Conservation (phyloP, 2,329 filamentous ascomycete genomes). For the Didymella pinodella region DNA sequence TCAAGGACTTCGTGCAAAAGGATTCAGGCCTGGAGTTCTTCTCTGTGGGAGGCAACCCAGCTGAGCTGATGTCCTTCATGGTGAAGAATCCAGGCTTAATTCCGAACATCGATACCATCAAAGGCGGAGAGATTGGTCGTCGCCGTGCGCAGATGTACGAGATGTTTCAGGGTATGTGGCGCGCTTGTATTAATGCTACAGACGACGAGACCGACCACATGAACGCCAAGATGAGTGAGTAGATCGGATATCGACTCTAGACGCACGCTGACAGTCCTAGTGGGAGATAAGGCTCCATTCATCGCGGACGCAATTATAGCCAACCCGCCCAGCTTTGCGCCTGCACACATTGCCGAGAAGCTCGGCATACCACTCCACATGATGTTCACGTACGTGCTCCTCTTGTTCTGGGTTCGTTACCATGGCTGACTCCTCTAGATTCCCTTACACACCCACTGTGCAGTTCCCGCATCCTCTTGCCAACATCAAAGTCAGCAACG, state of each 20-base stretch:
- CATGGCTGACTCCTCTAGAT: constrained; percentile 51
- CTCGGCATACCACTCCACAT: constrained; percentile 78
- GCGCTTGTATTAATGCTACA: constrained; percentile 76
- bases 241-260: no score
- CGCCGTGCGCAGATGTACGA: constrained; percentile 75
- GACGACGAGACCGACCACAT: constrained; percentile 70
- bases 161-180: constrained; percentile 86
- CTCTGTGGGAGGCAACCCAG: constrained; percentile 78
- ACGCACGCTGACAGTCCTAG: constrained; percentile 30
- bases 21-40: constrained; percentile 81
- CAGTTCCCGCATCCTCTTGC: constrained; percentile 80
- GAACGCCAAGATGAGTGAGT: constrained; percentile 65
- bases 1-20: constrained; percentile 76
- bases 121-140: constrained; percentile 74
- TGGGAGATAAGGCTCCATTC: constrained; percentile 73
- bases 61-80: constrained; percentile 88
- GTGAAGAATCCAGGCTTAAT: constrained; percentile 83
- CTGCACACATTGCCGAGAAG: constrained; percentile 78
- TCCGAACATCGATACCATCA: constrained; percentile 75
- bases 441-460: constrained; percentile 78
- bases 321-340: constrained; percentile 80
- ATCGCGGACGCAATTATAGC: constrained; percentile 84
- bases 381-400: constrained; percentile 80
- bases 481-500: constrained; percentile 75
- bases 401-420: neutral